phyloP scores from a whole-genome alignment of 2,329 filamentous ascomycete species.

The Aureobasidium sp. region DNA sequence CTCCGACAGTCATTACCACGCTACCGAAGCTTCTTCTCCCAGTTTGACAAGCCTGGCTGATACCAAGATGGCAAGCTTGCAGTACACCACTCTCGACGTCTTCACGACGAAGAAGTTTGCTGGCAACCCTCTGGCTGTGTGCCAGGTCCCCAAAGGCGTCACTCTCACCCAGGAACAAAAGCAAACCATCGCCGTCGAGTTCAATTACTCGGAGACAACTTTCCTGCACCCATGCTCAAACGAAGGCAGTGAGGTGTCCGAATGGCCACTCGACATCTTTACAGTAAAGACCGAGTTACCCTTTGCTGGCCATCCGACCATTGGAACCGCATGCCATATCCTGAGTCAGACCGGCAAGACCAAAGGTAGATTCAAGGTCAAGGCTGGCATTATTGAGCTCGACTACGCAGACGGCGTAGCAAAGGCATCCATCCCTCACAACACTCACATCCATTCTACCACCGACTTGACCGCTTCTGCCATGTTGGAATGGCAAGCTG shows the following conservation, averaged over 20 bases:
- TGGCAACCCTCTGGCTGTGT: conserved; percentile 50
- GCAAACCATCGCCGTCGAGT: conserved; percentile 46
- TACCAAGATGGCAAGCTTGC: conserved; percentile 1
- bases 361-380: conserved; percentile 33
- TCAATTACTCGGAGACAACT: conserved; percentile 50
- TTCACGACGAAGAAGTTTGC: conserved; percentile 40
- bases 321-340: conserved; percentile 38
- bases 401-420: conserved; percentile 38
- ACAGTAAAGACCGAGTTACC: conserved; percentile 42
- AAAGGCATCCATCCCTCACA: conserved; percentile 56
- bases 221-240: conserved; percentile 27
- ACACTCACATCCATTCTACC: conserved; percentile 51
- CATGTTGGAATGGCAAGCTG: conserved; percentile 29
- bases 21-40: background rate
- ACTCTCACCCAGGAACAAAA: conserved; percentile 40
- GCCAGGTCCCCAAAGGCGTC: conserved; percentile 33
- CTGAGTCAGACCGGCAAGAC: conserved; percentile 16
- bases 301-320: conserved; percentile 51
- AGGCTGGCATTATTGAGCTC: conserved; percentile 35
- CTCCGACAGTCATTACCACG: background rate
- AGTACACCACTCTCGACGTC: conserved; percentile 36
- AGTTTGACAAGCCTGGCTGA: background rate
- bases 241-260: conserved; percentile 16
- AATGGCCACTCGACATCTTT: conserved; percentile 47
- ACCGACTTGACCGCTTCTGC: conserved; percentile 23